Conservation (phyloP, 164 flowering plant genomes). For the Stephania yunnanensis region DNA sequence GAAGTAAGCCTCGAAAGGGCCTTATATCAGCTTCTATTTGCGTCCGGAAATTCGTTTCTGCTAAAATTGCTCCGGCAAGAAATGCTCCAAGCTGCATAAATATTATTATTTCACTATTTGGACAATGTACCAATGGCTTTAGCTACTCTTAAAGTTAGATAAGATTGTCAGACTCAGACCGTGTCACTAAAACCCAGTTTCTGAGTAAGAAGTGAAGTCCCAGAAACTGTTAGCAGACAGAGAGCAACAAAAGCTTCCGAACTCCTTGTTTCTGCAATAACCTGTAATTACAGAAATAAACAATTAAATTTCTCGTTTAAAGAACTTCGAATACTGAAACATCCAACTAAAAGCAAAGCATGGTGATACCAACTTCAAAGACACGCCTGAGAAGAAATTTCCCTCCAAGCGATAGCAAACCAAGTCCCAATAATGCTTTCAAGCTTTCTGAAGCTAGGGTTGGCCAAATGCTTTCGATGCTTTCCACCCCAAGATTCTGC, state of each 20-base stretch:
- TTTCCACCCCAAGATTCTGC: conserved; percentile 67
- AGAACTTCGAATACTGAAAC: not conserved
- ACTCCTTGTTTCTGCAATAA: conserved; percentile 97
- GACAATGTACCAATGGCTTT: not conserved
- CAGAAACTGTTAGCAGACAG: conserved; percentile 88
- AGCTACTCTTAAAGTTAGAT: not conserved
- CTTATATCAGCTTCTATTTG: conserved; percentile 99
- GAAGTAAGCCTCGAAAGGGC: conserved; percentile 94
- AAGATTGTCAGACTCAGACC: conserved; percentile 47
- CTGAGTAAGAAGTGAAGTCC: conserved; percentile 93
- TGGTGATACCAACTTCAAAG: conserved; percentile 61
- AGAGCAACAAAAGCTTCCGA: conserved; percentile 98
- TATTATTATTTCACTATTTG: conserved; percentile 7
- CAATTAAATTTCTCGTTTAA: conserved; percentile 13
- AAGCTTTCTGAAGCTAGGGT: conserved; percentile 84
- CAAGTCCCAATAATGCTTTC: conserved; percentile 90
- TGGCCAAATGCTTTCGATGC: conserved; percentile 92
- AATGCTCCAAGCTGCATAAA: conserved; percentile 93
- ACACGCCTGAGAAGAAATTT: conserved; percentile 79
- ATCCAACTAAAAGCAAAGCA: conserved; percentile 1
- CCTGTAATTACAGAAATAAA: conserved; percentile 34
- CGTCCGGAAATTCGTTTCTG: conserved; percentile 96
- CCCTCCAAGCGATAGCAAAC: conserved; percentile 89
- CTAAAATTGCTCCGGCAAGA: conserved; percentile 90
- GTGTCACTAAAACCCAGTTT: conserved; percentile 97